Percentiles rank a stretch among this genome's conserved stretches.
Evolutionary conservation across 2,329 filamentous ascomycete genomes (phyloP).

Genomic region (Xylariaceae sp.): DNA sequence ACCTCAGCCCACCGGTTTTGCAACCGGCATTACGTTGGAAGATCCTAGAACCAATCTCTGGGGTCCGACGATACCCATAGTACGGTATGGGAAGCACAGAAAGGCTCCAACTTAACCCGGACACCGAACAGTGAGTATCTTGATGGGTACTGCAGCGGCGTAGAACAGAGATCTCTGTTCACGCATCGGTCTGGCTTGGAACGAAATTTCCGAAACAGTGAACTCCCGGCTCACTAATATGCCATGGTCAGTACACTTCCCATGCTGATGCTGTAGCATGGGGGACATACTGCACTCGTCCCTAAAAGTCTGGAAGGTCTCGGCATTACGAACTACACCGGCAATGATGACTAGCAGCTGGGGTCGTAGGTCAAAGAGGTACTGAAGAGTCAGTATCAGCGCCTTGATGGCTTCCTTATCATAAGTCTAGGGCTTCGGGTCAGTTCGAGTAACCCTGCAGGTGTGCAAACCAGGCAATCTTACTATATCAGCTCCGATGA

Average conservation of each 20-base stretch:
- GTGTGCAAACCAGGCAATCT: slow-evolving; percentile 3
- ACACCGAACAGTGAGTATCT: slow-evolving; percentile 20
- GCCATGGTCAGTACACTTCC: slow-evolving; percentile 1
- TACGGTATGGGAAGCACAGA: too few relatives aligned
- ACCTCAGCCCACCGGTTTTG: too few relatives aligned
- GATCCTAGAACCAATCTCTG: too few relatives aligned
- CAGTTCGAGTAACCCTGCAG: background rate
- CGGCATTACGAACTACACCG: slow-evolving; percentile 52
- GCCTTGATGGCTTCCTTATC: slow-evolving; percentile 50
- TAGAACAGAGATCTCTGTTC: slow-evolving; percentile 41
- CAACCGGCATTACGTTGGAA: too few relatives aligned
- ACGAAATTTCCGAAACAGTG: slow-evolving; percentile 29
- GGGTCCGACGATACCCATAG: too few relatives aligned
- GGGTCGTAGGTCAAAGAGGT: slow-evolving; percentile 47
- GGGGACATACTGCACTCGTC: slow-evolving; percentile 47
- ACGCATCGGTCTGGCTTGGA: slow-evolving; percentile 32
- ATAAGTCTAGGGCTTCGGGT: slow-evolving; percentile 42
- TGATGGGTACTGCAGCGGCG: slow-evolving; percentile 22
- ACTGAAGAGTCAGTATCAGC: slow-evolving; percentile 45
- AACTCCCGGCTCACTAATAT: slow-evolving; percentile 26
- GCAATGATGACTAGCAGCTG: slow-evolving; percentile 48
- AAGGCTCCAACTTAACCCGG: too few relatives aligned
- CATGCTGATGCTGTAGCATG: background rate
- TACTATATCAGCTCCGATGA: slow-evolving; percentile 25
- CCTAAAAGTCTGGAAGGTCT: slow-evolving; percentile 53